These are phyloP conservation scores for Kodamaea kaohsiungensis DNA, from an alignment of 805 yeast genomes.

Conservation along the genomic window DNA sequence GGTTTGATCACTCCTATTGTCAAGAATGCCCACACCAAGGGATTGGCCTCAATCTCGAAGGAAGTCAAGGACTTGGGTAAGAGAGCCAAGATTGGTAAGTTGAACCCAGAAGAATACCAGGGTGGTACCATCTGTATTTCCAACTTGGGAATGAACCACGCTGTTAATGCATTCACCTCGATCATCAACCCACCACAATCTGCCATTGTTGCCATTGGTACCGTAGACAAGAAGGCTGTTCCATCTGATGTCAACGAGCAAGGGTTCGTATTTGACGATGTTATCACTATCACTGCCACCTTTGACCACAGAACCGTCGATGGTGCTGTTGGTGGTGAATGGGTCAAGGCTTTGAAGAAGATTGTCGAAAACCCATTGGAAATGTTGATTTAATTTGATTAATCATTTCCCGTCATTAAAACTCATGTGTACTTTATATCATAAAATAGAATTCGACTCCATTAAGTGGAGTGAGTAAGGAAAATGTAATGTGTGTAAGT, in stretches of 20 bases:
- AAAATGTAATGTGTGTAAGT: not conserved
- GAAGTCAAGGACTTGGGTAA: conserved; percentile 91
- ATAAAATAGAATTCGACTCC: not conserved
- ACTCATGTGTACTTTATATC: conserved; percentile 2
- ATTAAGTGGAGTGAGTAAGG: not conserved
- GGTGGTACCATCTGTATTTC: conserved; percentile 99
- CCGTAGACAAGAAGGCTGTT: conserved; percentile 87
- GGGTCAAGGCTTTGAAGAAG: conserved; percentile 87
- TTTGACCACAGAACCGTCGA: conserved; percentile 98
- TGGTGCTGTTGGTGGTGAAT: conserved; percentile 98
- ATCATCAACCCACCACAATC: conserved; percentile 98
- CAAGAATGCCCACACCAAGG: conserved; percentile 83
- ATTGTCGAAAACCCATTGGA: conserved; percentile 96
- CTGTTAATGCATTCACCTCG: conserved; percentile 90
- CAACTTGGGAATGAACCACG: conserved; percentile 97
- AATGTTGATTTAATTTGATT: conserved; percentile 62
- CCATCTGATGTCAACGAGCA: conserved; percentile 88
- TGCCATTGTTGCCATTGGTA: conserved; percentile 91
- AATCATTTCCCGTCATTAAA: not conserved
- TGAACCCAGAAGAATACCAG: conserved; percentile 95
- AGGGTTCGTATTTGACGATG: conserved; percentile 91
- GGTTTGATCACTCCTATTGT: conserved; percentile 97
- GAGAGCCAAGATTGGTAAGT: conserved; percentile 93
- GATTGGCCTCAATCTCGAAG: conserved; percentile 76
- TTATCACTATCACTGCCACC: conserved; percentile 90